phyloP scores from a whole-genome alignment of 768 basidiomycete species.

The Aureoboletus auriporus region DNA sequence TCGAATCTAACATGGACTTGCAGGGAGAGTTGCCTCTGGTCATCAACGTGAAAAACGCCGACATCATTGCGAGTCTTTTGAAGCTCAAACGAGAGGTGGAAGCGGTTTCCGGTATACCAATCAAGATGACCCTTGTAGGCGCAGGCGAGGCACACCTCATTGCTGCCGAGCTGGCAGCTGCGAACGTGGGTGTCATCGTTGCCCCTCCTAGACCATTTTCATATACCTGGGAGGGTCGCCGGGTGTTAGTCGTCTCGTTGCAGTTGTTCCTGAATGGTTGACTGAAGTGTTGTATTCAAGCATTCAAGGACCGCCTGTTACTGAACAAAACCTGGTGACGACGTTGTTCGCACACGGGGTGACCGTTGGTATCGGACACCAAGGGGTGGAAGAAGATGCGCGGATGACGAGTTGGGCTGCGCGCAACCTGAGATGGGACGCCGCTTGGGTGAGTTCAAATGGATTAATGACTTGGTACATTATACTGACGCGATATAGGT shows the following conservation, averaged over 20 bases:
- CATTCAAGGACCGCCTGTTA: conserved; percentile 64
- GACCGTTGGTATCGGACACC: conserved; percentile 53
- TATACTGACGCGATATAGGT: conserved; percentile 20
- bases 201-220: conserved; percentile 64
- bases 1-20: conserved; percentile 7
- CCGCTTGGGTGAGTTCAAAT: conserved; percentile 82
- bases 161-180: conserved; percentile 44
- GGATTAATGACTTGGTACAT: neutral
- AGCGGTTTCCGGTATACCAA: conserved; percentile 20
- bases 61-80: conserved; percentile 70
- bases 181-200: conserved; percentile 69
- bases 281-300: conserved; percentile 27
- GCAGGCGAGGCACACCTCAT: conserved; percentile 52
- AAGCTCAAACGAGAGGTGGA: conserved; percentile 55
- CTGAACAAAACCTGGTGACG: conserved; percentile 67
- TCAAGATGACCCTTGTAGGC: conserved; percentile 51
- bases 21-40: conserved; percentile 64
- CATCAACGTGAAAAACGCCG: conserved; percentile 63
- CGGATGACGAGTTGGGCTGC: conserved; percentile 75
- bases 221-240: conserved; percentile 55
- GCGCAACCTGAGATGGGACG: conserved; percentile 87
- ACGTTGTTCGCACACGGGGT: conserved; percentile 54
- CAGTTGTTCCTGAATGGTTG: neutral
- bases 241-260: conserved; percentile 44
- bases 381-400: conserved; percentile 47